Evolutionary conservation across 225 moss, liverwort and hornwort genomes (phyloP), one percentile per base, ranked within the genome.

Genomic region (Rhytidiadelphus loreus): DNA sequence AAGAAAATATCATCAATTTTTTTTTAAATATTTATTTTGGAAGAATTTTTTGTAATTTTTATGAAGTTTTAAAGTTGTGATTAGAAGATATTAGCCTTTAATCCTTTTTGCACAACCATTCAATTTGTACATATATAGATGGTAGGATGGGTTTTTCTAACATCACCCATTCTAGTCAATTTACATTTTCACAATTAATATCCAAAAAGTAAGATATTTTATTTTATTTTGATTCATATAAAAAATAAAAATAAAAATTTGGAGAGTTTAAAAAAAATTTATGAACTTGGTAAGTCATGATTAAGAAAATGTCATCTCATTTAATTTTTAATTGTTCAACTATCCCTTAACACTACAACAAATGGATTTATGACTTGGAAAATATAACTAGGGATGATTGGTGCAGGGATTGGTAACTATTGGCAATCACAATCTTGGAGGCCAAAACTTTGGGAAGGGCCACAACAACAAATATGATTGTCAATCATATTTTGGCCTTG

Each of bases 341-440:
- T 11, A 20, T 35, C 11, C 0, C 35, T 11, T 32, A 20, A 3
- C 29, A 61, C 19, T 35, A 65, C 65, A 35, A 65, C 10, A 65
- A 65, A 65, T 35, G 10, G 19, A 65, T 65, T 35, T 35, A 65
- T 10, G 2, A 65, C 6, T 33, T 5, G 1, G 2, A 35, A 64
- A 65, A 35, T 33, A 8, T 35, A 5, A 35, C 1, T 35, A 1
- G 8, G 6, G 10, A 65, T 35, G 4, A 13, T 1, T 1, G n/a
- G n/a, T n/a, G n/a, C n/a, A n/a, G n/a, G n/a, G n/a, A n/a, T n/a
- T n/a, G 1, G 13, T 1, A 0, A 13, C 1, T 69, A 0, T 6
- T 69, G 24, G 69, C 6, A 69, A 2, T 39, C 1, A 69, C 7
- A 65, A 19, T 65, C 1, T 19, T 35, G 0, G 5, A 65, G 6